Conservation (phyloP, 129 eudicot species). For the Sambucus nigra region DNA sequence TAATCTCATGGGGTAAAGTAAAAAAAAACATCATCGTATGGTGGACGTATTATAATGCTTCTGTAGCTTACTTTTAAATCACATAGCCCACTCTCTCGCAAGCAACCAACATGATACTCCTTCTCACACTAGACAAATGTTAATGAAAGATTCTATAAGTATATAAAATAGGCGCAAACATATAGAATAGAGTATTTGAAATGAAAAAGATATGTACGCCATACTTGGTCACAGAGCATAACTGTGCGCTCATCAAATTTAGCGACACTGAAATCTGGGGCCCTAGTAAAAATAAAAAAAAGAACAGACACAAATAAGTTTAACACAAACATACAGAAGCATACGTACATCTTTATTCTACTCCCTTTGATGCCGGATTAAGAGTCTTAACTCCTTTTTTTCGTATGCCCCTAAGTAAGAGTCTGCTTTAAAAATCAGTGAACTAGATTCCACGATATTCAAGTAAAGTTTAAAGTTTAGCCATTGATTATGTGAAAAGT, state of each 20-base stretch:
- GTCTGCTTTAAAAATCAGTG: no score
- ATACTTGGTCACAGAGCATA: constrained; percentile 86
- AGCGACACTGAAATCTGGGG: constrained; percentile 76
- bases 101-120: constrained; percentile 96
- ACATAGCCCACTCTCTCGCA: constrained; percentile 65
- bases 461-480: no score
- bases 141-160: not conserved
- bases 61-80: constrained; percentile 61
- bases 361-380: no score
- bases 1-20: no score
- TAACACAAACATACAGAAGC: constrained; percentile 6
- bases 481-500: no score
- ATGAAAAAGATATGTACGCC: constrained; percentile 8
- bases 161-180: not conserved
- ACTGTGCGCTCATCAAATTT: constrained; percentile 87
- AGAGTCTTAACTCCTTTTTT: no score
- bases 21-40: not conserved
- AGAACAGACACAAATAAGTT: not conserved
- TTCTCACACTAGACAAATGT: constrained; percentile 78
- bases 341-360: no score
- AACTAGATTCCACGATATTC: no score
- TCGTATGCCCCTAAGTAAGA: no score
- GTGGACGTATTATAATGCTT: not conserved
- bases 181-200: not conserved
- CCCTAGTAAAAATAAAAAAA: constrained; percentile 30